Base-by-base conservation (phyloP, 306 rosid genomes). In the Spatholobus suberectus region DNA sequence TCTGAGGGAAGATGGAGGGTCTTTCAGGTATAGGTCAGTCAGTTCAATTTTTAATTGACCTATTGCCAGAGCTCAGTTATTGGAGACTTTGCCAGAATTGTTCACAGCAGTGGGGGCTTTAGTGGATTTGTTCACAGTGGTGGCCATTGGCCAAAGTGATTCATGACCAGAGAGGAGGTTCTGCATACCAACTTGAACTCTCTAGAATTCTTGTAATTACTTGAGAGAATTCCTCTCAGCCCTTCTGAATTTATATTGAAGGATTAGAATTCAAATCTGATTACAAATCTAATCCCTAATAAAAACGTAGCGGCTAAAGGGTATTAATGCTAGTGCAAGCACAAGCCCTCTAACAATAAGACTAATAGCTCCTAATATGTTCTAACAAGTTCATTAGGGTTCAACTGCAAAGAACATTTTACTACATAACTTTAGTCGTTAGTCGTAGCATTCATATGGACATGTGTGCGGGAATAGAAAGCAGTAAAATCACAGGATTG, bases 401-500 rank as follows among this genome's bases (percentile, higher is more conserved):
- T 73, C 20, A 38, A 65, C 32, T 70, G 66, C 70, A 34, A 47
- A 17, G 43, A 58, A 35, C 52, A 55, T 76, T n/a, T 68, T 57
- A 82, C 55, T 9, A 20, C 67, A 17, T 24, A 26, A 47, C 74
- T 34, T 71, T 26, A 58, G 15, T 8, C 18, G 63, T 63, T 10
- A 23, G 58, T 66, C 37, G 29, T 34, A 41, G 46, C 44, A 43
- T 26, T 69, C 37, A 34, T 34, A 75, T 49, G 83, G 74, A 49
- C 59, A 70, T 37, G 73, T 47, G 15, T 77, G 11, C 5, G 13
- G 18, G 34, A 76, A 77, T 18, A 47, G 15, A 84, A 27, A 21
- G 41, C 35, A 71, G 63, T 23, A 66, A 34, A 79, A 47, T 54
- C 76, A 63, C 29, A n/a, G 57, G 70, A 73, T 29, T 76, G 41